phyloP scores from a whole-genome alignment of 495 filamentous ascomycete genomes.

The Penicillium robsamsonii region DNA sequence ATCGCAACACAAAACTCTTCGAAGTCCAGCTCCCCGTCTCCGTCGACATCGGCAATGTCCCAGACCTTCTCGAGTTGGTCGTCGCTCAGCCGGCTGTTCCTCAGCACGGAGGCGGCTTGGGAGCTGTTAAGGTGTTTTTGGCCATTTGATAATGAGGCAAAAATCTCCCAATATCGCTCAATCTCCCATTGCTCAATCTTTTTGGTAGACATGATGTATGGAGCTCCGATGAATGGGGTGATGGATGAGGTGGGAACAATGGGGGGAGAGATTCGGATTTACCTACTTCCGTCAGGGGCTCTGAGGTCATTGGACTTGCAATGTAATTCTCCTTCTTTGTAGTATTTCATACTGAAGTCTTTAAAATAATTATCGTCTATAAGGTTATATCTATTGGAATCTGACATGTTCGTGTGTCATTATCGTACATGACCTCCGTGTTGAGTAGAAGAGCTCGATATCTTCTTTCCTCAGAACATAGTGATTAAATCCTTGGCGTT shows the following conservation, averaged over 20 bases:
- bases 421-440: conserved; percentile 1
- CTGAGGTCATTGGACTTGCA: conserved; percentile 19
- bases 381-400: neutral
- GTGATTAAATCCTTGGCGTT: conserved; percentile 4
- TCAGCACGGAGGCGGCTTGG: conserved; percentile 90
- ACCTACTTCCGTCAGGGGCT: conserved; percentile 20
- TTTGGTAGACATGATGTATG: conserved; percentile 64
- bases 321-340: conserved; percentile 1
- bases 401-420: neutral
- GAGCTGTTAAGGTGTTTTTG: conserved; percentile 81
- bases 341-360: neutral
- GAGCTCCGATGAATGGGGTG: conserved; percentile 11
- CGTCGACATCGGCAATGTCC: conserved; percentile 96
- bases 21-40: conserved; percentile 95
- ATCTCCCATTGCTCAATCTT: conserved; percentile 94
- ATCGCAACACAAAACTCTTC: conserved; percentile 99
- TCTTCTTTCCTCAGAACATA: neutral
- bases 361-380: neutral
- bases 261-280: conserved; percentile 15
- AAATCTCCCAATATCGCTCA: conserved; percentile 99
- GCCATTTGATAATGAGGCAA: conserved; percentile 76
- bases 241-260: conserved; percentile 19
- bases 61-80: conserved; percentile 95
- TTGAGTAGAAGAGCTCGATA: neutral
- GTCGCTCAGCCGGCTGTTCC: conserved; percentile 90